A percentile compares a stretch with the other conserved stretches of the same genome.
phyloP scores from a whole-genome alignment of 306 rosid species.

The Quillaja saponaria region DNA sequence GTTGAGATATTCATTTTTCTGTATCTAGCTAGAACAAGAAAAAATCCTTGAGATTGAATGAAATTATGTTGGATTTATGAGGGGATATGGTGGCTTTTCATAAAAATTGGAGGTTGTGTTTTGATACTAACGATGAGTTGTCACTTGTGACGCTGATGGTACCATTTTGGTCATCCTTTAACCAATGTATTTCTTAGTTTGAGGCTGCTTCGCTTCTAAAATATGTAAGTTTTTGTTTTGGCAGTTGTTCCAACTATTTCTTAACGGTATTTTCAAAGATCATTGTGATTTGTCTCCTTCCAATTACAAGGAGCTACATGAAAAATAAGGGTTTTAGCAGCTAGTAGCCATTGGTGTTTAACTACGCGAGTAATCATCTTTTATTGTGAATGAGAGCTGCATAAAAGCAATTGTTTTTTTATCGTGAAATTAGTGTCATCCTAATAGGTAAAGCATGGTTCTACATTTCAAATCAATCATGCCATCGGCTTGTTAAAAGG shows the following conservation, averaged over 20 bases:
- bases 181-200: neutral
- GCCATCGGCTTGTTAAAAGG: too few relatives aligned
- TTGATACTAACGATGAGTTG: conserved; percentile 36
- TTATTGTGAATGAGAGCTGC: too few relatives aligned
- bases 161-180: neutral
- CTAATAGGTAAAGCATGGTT: too few relatives aligned
- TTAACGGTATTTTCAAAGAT: conserved; percentile 18
- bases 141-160: neutral
- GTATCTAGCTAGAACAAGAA: neutral
- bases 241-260: conserved; percentile 29
- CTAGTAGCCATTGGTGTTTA: too few relatives aligned
- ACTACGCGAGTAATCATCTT: too few relatives aligned
- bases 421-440: too few relatives aligned
- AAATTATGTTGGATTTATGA: neutral
- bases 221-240: neutral
- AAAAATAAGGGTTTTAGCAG: too few relatives aligned
- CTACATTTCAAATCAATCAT: too few relatives aligned
- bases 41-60: neutral
- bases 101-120: conserved; percentile 18
- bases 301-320: conserved; percentile 14
- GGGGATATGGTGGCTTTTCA: neutral
- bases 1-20: neutral
- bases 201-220: conserved; percentile 27
- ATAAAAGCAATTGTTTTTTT: too few relatives aligned
- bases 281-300: neutral